Conservation (phyloP, 495 filamentous ascomycete genomes). For the Pyronema omphalodes region DNA sequence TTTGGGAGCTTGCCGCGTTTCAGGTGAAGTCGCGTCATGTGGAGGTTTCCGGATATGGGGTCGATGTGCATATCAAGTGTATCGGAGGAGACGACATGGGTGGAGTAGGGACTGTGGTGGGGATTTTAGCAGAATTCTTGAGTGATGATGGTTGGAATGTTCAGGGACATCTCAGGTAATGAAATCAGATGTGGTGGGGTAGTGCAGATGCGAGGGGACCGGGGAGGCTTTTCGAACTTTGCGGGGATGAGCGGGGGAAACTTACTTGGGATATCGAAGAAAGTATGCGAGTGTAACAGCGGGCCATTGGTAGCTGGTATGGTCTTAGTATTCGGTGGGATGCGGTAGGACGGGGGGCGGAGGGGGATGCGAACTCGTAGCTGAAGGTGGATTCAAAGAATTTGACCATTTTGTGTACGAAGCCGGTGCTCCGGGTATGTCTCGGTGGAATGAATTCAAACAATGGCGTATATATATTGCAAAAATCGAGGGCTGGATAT, state of each 20-base stretch:
- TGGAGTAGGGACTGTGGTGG: slow-evolving; percentile 48
- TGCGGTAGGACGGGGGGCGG: slow-evolving; percentile 8
- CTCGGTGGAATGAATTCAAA: too few species aligned
- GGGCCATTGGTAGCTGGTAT: slow-evolving; percentile 22
- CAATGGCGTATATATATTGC: too few species aligned
- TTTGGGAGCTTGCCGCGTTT: slow-evolving; percentile 84
- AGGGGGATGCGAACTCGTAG: slow-evolving; percentile 80
- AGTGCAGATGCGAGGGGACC: background rate
- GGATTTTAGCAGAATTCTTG: background rate
- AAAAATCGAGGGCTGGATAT: too few species aligned
- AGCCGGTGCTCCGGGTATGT: background rate
- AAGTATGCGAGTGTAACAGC: slow-evolving; percentile 95
- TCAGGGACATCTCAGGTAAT: too few species aligned
- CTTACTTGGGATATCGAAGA: slow-evolving; percentile 80
- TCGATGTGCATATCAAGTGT: slow-evolving; percentile 80
- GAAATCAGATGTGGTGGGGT: background rate
- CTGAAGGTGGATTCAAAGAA: slow-evolving; percentile 74
- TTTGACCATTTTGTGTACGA: slow-evolving; percentile 43
- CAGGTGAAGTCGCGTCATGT: slow-evolving; percentile 77
- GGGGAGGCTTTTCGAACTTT: background rate
- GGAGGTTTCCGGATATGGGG: slow-evolving; percentile 54
- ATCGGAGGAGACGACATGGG: slow-evolving; percentile 89
- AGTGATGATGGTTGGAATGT: too few species aligned
- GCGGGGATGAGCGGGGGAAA: background rate
- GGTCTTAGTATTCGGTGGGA: slow-evolving; percentile 5